Conservation (phyloP, 2,329 filamentous ascomycete species). For the Beauveria pseudobassiana region DNA sequence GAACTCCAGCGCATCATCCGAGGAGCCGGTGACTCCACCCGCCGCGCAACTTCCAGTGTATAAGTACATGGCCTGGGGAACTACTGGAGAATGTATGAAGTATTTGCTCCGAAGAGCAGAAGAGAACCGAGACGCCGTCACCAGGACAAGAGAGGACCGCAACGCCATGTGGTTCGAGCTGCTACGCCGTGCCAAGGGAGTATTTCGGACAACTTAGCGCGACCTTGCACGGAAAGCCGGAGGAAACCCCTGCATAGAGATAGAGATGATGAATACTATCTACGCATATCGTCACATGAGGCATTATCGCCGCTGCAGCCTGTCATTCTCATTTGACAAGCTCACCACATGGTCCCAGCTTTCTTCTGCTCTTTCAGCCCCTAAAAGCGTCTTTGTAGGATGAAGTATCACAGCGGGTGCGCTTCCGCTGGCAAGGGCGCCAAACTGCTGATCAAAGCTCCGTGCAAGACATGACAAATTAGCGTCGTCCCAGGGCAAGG, state of each 20-base stretch:
- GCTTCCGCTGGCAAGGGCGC: not conserved
- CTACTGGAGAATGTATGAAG: constrained; percentile 74
- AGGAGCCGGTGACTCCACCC: not conserved
- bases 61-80: constrained; percentile 66
- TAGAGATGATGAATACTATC: too few species aligned
- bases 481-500: not conserved
- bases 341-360: not conserved
- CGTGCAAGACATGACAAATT: not conserved
- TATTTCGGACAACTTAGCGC: constrained; percentile 18
- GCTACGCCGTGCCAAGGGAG: constrained; percentile 42
- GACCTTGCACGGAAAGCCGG: too few species aligned
- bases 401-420: not conserved
- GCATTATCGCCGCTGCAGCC: too few species aligned
- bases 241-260: too few species aligned
- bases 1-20: constrained; percentile 17
- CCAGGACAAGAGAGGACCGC: constrained; percentile 52
- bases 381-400: not conserved
- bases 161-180: constrained; percentile 57
- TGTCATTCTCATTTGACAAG: not conserved
- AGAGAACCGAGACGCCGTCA: constrained; percentile 66
- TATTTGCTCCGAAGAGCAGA: constrained; percentile 59
- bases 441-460: not conserved
- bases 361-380: too few species aligned
- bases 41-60: constrained; percentile 49
- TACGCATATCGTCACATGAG: too few species aligned